phyloP scores from a whole-genome alignment of 371 early-diverging fungal genomes.

The Apophysomyces variabilis region DNA sequence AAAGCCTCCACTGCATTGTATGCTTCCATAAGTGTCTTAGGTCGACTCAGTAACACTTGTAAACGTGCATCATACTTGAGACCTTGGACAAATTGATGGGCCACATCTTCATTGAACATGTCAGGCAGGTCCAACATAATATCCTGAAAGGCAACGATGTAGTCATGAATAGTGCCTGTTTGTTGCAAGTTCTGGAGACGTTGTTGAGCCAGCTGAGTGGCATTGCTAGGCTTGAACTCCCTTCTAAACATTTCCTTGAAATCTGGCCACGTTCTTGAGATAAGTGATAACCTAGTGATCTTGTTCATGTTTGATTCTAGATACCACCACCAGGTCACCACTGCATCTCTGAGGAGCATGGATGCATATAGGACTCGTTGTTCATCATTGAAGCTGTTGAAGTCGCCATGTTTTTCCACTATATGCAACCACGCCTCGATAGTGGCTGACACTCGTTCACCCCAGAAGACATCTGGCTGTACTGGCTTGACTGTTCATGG shows the following conservation, averaged over 20 bases:
- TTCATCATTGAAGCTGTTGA: constrained; percentile 6
- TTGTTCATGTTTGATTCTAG: background rate
- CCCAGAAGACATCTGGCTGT: constrained; percentile 11
- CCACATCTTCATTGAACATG: no score
- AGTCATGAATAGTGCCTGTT: constrained; percentile 3
- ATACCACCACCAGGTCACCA: constrained; percentile 12
- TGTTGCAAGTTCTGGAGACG: constrained; percentile 9
- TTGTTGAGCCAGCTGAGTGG: constrained; percentile 10
- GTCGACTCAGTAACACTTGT: no score
- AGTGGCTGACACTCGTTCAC: constrained; percentile 10
- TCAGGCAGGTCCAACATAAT: background rate
- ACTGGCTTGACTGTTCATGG: background rate
- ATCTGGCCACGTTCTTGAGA: background rate
- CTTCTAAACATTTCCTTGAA: constrained; percentile 6
- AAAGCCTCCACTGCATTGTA: no score
- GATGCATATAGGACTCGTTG: constrained; percentile 10
- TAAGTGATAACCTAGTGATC: background rate
- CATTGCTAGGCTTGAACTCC: constrained; percentile 13
- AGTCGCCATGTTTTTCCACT: constrained; percentile 9
- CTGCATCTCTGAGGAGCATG: constrained; percentile 6
- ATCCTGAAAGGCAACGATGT: constrained; percentile 14
- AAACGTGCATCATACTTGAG: no score
- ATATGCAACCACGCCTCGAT: constrained; percentile 15
- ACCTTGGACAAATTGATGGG: no score
- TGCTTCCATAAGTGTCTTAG: no score